Evolutionary conservation across 352 stramenopile genomes (phyloP).

Genomic region (Globisporangium cystogenes): DNA sequence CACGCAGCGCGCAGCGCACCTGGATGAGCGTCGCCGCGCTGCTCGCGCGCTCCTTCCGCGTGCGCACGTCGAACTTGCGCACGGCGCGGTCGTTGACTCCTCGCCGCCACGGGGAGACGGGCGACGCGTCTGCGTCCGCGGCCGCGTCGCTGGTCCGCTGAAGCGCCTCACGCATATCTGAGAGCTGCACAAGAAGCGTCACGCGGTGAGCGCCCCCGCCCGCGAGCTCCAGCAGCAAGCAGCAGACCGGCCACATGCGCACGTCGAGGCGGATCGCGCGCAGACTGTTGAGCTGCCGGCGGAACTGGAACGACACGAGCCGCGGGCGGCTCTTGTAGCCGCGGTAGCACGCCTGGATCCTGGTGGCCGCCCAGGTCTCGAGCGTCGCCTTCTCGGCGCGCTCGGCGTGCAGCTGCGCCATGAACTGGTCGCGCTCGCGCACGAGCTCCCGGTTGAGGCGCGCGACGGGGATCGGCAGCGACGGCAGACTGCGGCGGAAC

Average conservation of each 20-base stretch:
- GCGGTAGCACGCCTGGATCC: conserved; percentile 59
- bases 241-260: background rate
- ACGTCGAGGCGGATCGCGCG: conserved; percentile 34
- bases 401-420: conserved; percentile 46
- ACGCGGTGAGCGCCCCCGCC: no score
- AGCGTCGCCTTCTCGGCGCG: conserved; percentile 37
- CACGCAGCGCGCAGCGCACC: conserved; percentile 6
- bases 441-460: conserved; percentile 50
- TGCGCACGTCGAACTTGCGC: conserved; percentile 37
- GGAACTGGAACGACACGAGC: conserved; percentile 31
- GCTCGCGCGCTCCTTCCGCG: conserved; percentile 30
- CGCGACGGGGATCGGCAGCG: conserved; percentile 36
- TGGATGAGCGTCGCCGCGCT: conserved; percentile 41
- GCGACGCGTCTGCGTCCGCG: background rate
- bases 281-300: conserved; percentile 31
- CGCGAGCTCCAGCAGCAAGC: background rate
- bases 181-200: conserved; percentile 38
- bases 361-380: conserved; percentile 56
- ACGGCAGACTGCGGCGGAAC: conserved; percentile 44
- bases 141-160: conserved; percentile 3
- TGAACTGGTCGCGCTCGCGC: conserved; percentile 53
- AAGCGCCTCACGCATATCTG: conserved; percentile 39
- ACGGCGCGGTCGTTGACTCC: conserved; percentile 32
- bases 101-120: conserved; percentile 33
- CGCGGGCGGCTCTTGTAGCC: conserved; percentile 41